phyloP scores from a whole-genome alignment of 208 protist species.

The Tritrichomonas foetus region DNA sequence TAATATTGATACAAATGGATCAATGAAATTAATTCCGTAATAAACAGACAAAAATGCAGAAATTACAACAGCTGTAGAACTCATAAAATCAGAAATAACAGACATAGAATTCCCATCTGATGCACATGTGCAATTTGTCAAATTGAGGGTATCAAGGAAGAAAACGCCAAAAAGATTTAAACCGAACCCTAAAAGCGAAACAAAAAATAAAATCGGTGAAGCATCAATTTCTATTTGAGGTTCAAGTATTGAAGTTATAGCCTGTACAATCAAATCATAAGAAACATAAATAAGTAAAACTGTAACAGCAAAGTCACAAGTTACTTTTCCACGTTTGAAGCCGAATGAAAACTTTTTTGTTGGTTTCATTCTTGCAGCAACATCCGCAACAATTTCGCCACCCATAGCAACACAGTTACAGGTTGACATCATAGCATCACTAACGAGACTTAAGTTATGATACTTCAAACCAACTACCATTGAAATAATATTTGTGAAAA shows the following conservation, averaged over 20 bases:
- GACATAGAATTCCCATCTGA: not conserved
- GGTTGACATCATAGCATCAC: not conserved
- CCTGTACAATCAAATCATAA: not conserved
- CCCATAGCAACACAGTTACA: not conserved
- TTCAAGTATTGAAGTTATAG: not conserved
- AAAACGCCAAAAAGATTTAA: not conserved
- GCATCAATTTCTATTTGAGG: not conserved
- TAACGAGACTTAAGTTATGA: not conserved
- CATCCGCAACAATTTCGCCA: not conserved
- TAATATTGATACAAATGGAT: not conserved
- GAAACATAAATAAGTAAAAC: not conserved
- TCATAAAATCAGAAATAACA: not conserved
- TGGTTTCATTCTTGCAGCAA: not conserved
- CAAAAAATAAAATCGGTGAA: not conserved
- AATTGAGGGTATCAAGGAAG: not conserved
- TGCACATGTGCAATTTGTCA: not conserved
- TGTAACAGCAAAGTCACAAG: not conserved
- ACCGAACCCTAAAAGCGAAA: not conserved
- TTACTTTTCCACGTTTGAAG: not conserved
- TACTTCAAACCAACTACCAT: not conserved
- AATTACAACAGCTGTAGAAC: not conserved
- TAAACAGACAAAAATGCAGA: not conserved
- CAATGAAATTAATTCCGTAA: not conserved
- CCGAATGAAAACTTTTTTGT: not conserved
- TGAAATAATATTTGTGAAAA: not conserved